Evolutionary conservation across 2,329 filamentous ascomycete genomes (phyloP).

Genomic region (Pyricularia sp.): DNA sequence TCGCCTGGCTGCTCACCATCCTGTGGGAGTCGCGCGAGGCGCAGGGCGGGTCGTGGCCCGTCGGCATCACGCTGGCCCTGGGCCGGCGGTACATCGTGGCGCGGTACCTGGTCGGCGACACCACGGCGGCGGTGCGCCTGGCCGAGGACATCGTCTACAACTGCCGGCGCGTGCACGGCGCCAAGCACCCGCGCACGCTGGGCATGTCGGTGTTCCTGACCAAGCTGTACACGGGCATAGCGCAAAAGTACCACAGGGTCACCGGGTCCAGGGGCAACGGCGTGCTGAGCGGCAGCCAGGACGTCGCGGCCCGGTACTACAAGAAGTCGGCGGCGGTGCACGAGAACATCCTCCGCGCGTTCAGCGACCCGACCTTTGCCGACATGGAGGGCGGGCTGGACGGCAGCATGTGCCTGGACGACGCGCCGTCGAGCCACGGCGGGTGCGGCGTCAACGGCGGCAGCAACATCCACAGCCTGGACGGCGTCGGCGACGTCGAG

Average conservation of each 20-base stretch:
- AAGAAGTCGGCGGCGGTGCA: background rate
- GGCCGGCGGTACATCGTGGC: background rate
- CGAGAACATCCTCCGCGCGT: background rate
- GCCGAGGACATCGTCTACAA: conserved; percentile 1
- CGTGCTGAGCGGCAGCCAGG: background rate
- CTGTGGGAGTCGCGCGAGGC: background rate
- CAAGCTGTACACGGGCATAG: background rate
- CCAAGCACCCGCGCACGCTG: background rate
- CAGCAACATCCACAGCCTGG: background rate
- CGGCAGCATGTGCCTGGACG: background rate
- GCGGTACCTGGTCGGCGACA: background rate
- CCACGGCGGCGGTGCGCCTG: background rate
- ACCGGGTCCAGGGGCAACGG: background rate
- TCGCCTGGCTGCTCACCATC: background rate
- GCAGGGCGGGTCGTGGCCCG: background rate
- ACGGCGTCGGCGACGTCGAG: background rate
- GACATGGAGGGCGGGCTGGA: background rate
- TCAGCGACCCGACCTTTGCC: background rate
- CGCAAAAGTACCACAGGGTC: background rate
- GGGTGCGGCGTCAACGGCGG: background rate
- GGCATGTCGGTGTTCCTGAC: background rate
- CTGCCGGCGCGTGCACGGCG: background rate
- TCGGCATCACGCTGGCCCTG: background rate
- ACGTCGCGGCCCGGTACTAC: background rate
- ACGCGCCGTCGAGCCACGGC: background rate